phyloP scores from a whole-genome alignment of 345 rosid species.

The Acer saccharum region DNA sequence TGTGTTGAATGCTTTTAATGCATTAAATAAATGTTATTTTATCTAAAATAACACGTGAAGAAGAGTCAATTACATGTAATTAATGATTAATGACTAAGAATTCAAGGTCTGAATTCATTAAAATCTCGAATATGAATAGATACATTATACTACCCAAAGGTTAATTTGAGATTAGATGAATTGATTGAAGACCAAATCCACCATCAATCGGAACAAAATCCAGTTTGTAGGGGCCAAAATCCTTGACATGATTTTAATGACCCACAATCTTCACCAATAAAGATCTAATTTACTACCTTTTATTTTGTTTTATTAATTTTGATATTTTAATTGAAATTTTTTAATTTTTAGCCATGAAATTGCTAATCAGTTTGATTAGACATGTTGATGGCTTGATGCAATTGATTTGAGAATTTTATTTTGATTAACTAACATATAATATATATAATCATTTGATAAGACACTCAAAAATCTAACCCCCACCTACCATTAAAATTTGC shows the following conservation, averaged over 20 bases:
- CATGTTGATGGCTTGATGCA: not conserved
- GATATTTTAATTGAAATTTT: not conserved
- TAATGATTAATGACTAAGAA: too few relatives aligned
- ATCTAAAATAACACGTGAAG: too few relatives aligned
- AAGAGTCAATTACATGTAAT: too few relatives aligned
- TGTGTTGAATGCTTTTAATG: too few relatives aligned
- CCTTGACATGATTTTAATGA: constrained; percentile 2
- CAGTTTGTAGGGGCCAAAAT: constrained; percentile 13
- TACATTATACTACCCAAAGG: too few relatives aligned
- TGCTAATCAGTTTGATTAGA: not conserved
- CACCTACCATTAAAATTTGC: constrained; percentile 1
- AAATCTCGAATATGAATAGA: too few relatives aligned
- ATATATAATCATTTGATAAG: not conserved
- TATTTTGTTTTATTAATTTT: too few relatives aligned
- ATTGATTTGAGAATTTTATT: not conserved
- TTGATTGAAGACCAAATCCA: constrained; percentile 10
- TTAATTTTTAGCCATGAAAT: not conserved
- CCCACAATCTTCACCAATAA: constrained; percentile 11
- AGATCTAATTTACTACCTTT: not conserved
- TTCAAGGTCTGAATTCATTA: too few relatives aligned
- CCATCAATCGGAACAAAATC: not conserved
- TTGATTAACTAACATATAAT: not conserved
- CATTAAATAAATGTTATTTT: too few relatives aligned
- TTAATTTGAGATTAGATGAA: not conserved
- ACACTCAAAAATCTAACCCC: not conserved